Conservation (phyloP, 176 grass and related monocot genomes). For the Aegilops tauschii region DNA sequence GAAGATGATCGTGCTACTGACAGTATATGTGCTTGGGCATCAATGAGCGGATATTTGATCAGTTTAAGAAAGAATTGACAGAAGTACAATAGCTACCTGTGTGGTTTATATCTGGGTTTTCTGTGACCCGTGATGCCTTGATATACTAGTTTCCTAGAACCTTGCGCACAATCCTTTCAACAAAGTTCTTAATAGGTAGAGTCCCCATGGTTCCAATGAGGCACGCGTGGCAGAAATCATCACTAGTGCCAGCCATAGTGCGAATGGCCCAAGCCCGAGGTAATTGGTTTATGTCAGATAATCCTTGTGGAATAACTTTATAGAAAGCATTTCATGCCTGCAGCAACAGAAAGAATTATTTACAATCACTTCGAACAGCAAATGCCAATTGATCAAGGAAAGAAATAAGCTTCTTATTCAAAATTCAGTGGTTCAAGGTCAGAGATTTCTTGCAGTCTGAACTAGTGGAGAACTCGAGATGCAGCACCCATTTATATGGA, state of each 20-base stretch:
- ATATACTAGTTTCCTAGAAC: slow-evolving; percentile 45
- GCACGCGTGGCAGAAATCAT: slow-evolving; percentile 39
- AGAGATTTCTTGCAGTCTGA: too few species aligned
- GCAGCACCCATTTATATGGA: too few species aligned
- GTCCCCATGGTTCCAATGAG: slow-evolving; percentile 58
- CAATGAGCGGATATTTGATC: neutral
- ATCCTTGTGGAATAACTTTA: too few species aligned
- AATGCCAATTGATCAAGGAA: too few species aligned
- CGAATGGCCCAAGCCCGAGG: too few species aligned
- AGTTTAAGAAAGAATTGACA: slow-evolving; percentile 6
- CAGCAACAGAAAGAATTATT: too few species aligned
- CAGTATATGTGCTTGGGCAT: neutral
- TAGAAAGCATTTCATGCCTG: too few species aligned
- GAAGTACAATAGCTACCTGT: slow-evolving; percentile 36
- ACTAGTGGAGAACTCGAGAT: too few species aligned
- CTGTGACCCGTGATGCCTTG: slow-evolving; percentile 39
- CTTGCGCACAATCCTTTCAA: slow-evolving; percentile 62
- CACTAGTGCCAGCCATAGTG: slow-evolving; percentile 19
- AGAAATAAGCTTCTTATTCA: too few species aligned
- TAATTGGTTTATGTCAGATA: too few species aligned
- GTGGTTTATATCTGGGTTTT: slow-evolving; percentile 39
- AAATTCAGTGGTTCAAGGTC: too few species aligned
- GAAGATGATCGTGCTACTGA: slow-evolving; percentile 13
- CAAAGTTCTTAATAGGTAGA: slow-evolving; percentile 50
- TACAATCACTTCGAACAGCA: too few species aligned